A percentile compares a stretch with the other conserved stretches of the same genome.
Evolutionary conservation across 2,329 filamentous ascomycete genomes (phyloP).

Genomic region (Ophiostoma sp.): DNA sequence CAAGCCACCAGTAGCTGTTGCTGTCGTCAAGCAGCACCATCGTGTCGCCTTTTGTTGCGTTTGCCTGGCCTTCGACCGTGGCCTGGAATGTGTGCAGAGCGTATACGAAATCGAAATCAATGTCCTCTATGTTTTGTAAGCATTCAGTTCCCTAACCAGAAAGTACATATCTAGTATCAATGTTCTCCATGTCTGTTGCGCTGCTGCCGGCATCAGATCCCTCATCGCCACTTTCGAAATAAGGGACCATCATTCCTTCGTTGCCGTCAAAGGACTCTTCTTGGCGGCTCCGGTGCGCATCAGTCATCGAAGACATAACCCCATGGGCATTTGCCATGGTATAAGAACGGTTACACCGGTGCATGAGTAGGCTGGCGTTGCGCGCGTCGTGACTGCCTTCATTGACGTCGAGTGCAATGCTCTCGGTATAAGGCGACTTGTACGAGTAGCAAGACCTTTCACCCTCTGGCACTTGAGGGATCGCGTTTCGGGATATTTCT

Average conservation of each 20-base stretch:
- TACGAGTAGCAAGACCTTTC: neutral
- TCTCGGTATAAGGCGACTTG: neutral
- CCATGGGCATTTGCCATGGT: neutral
- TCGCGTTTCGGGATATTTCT: neutral
- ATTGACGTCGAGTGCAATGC: neutral
- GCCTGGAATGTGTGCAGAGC: conserved; percentile 96
- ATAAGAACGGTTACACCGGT: neutral
- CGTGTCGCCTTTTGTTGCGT: conserved; percentile 95
- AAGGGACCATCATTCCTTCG: conserved; percentile 23
- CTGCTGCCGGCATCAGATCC: conserved; percentile 52
- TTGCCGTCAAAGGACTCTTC: conserved; percentile 16
- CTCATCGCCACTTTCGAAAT: conserved; percentile 27
- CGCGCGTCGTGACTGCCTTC: neutral
- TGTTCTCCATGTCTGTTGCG: conserved; percentile 47
- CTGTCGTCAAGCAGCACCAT: conserved; percentile 98
- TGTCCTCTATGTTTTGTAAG: conserved; percentile 95
- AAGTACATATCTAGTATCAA: conserved; percentile 60
- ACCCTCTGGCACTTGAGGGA: neutral
- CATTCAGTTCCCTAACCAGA: conserved; percentile 69
- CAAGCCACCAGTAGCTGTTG: conserved; percentile 99
- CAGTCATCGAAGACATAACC: neutral
- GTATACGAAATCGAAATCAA: conserved; percentile 99
- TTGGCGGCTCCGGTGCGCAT: no score
- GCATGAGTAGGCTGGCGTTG: neutral
- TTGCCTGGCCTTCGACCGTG: conserved; percentile 95